A percentile compares a stretch with the other conserved stretches of the same genome.
These are phyloP conservation scores for Pontederia paniculata DNA, from an alignment of 176 grass and related monocot genomes.

Conservation along the genomic window DNA sequence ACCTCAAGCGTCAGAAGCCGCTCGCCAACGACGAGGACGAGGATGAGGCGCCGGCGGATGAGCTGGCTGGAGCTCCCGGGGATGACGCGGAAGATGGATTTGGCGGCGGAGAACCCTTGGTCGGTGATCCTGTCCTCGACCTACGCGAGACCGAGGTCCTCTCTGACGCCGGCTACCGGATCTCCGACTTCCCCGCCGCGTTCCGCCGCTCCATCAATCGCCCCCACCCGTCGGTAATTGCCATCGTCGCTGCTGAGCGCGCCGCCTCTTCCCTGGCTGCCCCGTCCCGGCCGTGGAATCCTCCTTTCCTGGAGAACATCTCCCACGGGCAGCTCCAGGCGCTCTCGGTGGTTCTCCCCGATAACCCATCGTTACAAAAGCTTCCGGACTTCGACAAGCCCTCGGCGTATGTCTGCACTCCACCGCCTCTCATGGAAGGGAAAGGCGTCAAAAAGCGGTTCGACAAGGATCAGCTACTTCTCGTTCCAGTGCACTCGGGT, in stretches of 20 bases:
- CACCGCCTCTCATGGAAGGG: slow-evolving; percentile 73
- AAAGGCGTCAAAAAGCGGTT: slow-evolving; percentile 55
- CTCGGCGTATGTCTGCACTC: slow-evolving; percentile 63
- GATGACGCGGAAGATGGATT: slow-evolving; percentile 15
- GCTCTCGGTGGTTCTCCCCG: slow-evolving; percentile 52
- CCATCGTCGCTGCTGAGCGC: slow-evolving; percentile 51
- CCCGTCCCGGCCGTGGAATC: background rate
- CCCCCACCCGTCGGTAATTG: slow-evolving; percentile 60
- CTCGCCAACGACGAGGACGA: slow-evolving; percentile 35
- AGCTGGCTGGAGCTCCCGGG: slow-evolving; percentile 14
- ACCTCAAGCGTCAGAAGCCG: slow-evolving; percentile 22
- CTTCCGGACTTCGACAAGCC: slow-evolving; percentile 55
- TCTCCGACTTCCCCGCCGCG: slow-evolving; percentile 55
- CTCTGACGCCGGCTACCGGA: slow-evolving; percentile 24
- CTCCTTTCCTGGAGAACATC: slow-evolving; percentile 62
- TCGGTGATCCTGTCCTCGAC: slow-evolving; percentile 42
- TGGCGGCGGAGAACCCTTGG: slow-evolving; percentile 3
- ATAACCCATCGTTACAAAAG: slow-evolving; percentile 46
- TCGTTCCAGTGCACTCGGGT: slow-evolving; percentile 76
- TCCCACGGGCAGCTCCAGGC: slow-evolving; percentile 87
- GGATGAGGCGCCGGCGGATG: slow-evolving; percentile 17
- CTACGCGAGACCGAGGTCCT: slow-evolving; percentile 65
- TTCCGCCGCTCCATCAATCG: slow-evolving; percentile 46
- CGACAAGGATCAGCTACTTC: slow-evolving; percentile 23
- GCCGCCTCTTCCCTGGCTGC: background rate